These are phyloP conservation scores for Citrullus mucosospermus DNA, from an alignment of 306 rosid genomes.

Conservation along the genomic window DNA sequence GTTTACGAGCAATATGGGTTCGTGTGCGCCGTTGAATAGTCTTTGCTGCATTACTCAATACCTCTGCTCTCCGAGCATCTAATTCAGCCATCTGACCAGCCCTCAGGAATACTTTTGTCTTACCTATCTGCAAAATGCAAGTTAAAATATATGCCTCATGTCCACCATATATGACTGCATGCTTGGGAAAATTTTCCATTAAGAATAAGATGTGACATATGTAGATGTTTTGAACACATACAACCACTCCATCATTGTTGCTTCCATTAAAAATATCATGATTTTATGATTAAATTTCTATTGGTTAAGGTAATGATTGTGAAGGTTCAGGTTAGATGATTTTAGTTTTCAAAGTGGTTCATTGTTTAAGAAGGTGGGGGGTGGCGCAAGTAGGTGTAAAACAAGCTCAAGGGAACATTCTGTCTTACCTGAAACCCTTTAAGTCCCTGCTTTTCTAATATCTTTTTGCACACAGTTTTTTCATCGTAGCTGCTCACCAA, in stretches of 20 bases:
- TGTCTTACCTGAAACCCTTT: slow-evolving; percentile 85
- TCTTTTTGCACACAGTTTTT: slow-evolving; percentile 56
- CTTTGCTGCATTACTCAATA: slow-evolving; percentile 76
- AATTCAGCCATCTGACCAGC: slow-evolving; percentile 99
- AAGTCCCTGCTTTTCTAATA: slow-evolving; percentile 77
- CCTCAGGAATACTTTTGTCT: slow-evolving; percentile 86
- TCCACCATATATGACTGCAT: slow-evolving; percentile 10
- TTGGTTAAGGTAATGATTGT: neutral
- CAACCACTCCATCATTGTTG: neutral
- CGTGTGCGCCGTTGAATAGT: slow-evolving; percentile 67
- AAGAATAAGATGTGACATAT: neutral
- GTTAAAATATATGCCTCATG: slow-evolving; percentile 15
- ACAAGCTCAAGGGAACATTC: neutral
- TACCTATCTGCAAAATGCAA: slow-evolving; percentile 61
- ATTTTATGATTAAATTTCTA: neutral
- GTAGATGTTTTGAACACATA: slow-evolving; percentile 7
- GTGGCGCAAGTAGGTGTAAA: neutral
- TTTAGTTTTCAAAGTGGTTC: neutral
- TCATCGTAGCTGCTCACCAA: slow-evolving; percentile 55
- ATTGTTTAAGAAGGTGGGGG: neutral
- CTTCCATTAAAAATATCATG: neutral
- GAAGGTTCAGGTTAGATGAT: neutral
- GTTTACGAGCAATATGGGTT: slow-evolving; percentile 69
- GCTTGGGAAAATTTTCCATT: neutral
- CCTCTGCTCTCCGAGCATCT: slow-evolving; percentile 82